Percentiles rank a stretch among this genome's conserved stretches.
These are phyloP conservation scores for Microstegium vimineum DNA, from an alignment of 176 grass and related monocot species.

Conservation along the genomic window DNA sequence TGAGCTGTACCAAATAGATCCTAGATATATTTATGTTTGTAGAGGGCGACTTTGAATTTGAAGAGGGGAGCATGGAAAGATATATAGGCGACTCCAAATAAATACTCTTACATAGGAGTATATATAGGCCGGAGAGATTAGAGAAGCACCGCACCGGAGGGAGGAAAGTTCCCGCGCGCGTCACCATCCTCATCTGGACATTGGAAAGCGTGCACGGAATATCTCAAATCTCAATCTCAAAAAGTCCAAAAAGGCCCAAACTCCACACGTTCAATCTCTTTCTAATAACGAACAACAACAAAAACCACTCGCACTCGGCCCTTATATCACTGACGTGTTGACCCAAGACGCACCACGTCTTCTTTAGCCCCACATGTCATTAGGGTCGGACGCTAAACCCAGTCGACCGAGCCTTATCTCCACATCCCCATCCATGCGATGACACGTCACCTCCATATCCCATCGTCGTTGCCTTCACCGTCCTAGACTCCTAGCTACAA, in stretches of 20 bases:
- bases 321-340: background rate
- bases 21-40: too few species aligned
- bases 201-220: background rate
- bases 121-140: too few species aligned
- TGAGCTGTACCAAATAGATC: too few species aligned
- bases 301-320: accelerated
- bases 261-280: background rate
- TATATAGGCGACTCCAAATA: too few species aligned
- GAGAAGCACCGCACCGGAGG: too few species aligned
- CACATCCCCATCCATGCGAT: conserved; percentile 6
- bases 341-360: accelerated
- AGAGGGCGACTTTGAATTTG: too few species aligned
- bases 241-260: background rate
- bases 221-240: too few species aligned
- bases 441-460: conserved; percentile 38
- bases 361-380: background rate
- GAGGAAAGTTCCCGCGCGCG: too few species aligned
- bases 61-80: too few species aligned
- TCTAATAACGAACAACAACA: background rate
- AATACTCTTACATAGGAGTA: too few species aligned
- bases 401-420: conserved; percentile 1
- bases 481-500: background rate
- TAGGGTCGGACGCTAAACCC: accelerated
- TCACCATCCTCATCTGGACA: conserved; percentile 8
- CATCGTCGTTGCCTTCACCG: background rate